A percentile compares a stretch with the other conserved stretches of the same genome.
These are phyloP conservation scores for Maudiozyma turicensis DNA, from an alignment of 805 yeast genomes.

Conservation along the genomic window DNA sequence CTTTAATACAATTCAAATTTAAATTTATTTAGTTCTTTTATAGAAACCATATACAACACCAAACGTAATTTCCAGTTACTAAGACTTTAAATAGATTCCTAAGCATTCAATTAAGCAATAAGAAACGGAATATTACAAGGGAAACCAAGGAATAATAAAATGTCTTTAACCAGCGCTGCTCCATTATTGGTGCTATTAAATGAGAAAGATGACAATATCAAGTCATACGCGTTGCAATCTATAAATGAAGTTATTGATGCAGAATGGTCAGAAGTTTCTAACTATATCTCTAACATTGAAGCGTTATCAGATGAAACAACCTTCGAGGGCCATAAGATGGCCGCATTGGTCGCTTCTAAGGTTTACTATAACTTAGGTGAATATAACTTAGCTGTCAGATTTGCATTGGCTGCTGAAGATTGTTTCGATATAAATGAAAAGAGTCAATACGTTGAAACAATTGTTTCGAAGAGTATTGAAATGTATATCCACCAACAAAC, in stretches of 20 bases:
- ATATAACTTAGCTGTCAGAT: constrained; percentile 80
- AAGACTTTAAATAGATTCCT: no score
- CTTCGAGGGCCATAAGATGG: constrained; percentile 69
- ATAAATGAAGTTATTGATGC: constrained; percentile 78
- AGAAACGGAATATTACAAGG: no score
- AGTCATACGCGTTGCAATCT: constrained; percentile 75
- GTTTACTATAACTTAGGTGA: constrained; percentile 89
- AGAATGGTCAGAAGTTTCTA: constrained; percentile 96
- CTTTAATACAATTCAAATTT: no score
- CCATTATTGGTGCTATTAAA: constrained; percentile 82
- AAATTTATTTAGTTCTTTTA: no score
- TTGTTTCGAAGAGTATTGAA: constrained; percentile 87
- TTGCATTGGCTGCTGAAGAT: constrained; percentile 75
- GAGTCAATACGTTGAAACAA: constrained; percentile 86
- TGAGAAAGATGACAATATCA: constrained; percentile 70
- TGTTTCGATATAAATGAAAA: constrained; percentile 62
- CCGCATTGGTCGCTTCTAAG: constrained; percentile 88
- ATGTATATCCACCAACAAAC: constrained; percentile 63
- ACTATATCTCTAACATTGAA: constrained; percentile 78
- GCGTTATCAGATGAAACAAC: constrained; percentile 77
- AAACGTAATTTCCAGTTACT: no score
- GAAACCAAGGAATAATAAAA: constrained; percentile 3
- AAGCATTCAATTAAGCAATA: no score
- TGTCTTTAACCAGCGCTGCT: constrained; percentile 70
- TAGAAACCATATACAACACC: no score